Base-by-base conservation (phyloP, 352 stramenopile genomes). In the Globisporangium rhizosaccharum region DNA sequence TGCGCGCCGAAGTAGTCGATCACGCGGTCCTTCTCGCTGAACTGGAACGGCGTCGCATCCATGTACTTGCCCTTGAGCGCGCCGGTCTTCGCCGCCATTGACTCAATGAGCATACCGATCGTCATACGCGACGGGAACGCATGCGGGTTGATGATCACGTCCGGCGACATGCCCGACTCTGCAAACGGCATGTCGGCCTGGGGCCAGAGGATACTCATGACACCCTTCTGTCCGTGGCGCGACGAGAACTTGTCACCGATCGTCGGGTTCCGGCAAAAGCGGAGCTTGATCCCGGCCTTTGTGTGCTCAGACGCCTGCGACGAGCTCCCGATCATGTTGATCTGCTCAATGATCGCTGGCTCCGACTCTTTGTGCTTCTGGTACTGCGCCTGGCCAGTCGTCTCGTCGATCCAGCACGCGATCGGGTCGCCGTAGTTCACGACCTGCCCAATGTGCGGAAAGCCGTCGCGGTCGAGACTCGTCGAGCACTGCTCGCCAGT, bases 121-220 rank as follows among this genome's bases (percentile, higher is more conserved):
- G 97, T 99, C 98, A 99, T 99, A 68, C 97, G 95, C 72, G 94
- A 99, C 51, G 97, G 96, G 71, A 97, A 96, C 30, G 89, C 89
- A 74, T 99, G 97, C 39, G 97, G 97, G 76, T 99, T 99, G 79
- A 99, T 99, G 72, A 99, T 99, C 49, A 99, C 82, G 81, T 99
- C 97, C 2, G 97, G 97, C 26, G 84, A 97, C 60, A 99, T 99
- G 23, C 97, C 97, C 57, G 89, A 97, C 75, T 99, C 97, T 23
- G 95, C 97, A 79, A 99, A 99, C 9, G 97, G 97, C 97, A 99
- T 99, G 71, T 99, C 96, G 11, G 88, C 84, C 71, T 99, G 97
- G 5, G 97, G 97, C 97, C 97, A 99, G 55, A 99, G 64, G 65
- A 99, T 98, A 85, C 94, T 98, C 65, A 99, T 86, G 20, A 99